phyloP scores from a whole-genome alignment of 1,284 basidiomycete genomes.

The Trichosporon sp. region DNA sequence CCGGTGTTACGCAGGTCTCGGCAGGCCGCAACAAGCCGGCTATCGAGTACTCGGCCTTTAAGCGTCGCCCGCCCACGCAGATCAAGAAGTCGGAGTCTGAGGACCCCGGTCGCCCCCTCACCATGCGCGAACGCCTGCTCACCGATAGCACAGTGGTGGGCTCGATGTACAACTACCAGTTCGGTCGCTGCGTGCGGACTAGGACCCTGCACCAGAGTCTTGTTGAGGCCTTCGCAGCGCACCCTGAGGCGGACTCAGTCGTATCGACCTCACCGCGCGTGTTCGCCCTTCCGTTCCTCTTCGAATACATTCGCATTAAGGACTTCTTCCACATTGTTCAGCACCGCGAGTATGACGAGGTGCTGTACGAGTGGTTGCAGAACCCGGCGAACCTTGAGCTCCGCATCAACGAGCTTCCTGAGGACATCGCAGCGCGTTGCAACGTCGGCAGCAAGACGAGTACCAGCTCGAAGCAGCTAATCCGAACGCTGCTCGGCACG shows the following conservation, averaged over 20 bases:
- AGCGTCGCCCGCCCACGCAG: conserved; percentile 18
- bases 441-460: conserved; percentile 29
- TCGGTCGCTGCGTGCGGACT: conserved; percentile 39
- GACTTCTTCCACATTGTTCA: conserved; percentile 41
- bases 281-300: conserved; percentile 44
- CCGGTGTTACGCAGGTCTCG: conserved; percentile 2
- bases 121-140: conserved; percentile 31
- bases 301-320: conserved; percentile 43
- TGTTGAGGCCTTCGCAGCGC: conserved; percentile 31
- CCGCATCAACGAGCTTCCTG: conserved; percentile 28
- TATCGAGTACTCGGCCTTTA: conserved; percentile 31
- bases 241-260: conserved; percentile 30
- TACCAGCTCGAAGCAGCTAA: conserved; percentile 32
- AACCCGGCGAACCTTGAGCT: conserved; percentile 36
- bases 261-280: conserved; percentile 38
- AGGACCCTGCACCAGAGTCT: conserved; percentile 41
- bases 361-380: conserved; percentile 41
- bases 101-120: conserved; percentile 20
- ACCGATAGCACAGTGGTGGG: conserved; percentile 39
- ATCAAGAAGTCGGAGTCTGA: not conserved
- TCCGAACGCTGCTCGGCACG: conserved; percentile 34
- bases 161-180: conserved; percentile 43
- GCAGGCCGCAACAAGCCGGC: conserved; percentile 21
- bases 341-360: conserved; percentile 38
- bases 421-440: conserved; percentile 21